Evolutionary conservation across 768 basidiomycete species (phyloP).

Genomic region (Neoboletus subvelutipes): DNA sequence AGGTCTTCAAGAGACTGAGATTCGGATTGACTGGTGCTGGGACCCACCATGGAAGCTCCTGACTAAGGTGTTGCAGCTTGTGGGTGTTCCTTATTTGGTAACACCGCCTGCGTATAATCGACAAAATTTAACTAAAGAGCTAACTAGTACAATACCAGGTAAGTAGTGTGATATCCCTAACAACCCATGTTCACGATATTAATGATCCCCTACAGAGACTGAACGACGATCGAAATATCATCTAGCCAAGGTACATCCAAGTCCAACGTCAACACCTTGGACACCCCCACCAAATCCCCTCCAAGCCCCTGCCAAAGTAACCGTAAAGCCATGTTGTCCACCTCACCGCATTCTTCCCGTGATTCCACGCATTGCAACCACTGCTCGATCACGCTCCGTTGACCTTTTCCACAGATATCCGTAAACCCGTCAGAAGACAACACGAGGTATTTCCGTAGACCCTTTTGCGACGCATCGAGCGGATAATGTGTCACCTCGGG

Average conservation of each 20-base stretch:
- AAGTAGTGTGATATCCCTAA: slow-evolving; percentile 1
- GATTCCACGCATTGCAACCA: slow-evolving; percentile 52
- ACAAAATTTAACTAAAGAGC: too few relatives aligned
- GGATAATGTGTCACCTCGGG: slow-evolving; percentile 63
- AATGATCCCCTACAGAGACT: slow-evolving; percentile 42
- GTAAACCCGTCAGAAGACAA: slow-evolving; percentile 67
- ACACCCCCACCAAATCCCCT: slow-evolving; percentile 53
- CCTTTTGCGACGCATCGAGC: slow-evolving; percentile 33
- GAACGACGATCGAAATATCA: slow-evolving; percentile 65
- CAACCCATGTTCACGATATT: neutral
- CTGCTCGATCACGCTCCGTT: slow-evolving; percentile 45
- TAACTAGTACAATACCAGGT: slow-evolving; percentile 3
- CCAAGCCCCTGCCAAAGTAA: slow-evolving; percentile 58
- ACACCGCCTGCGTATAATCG: neutral
- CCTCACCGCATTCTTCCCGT: slow-evolving; percentile 19
- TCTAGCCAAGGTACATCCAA: slow-evolving; percentile 68
- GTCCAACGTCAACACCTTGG: slow-evolving; percentile 60
- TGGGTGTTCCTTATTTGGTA: slow-evolving; percentile 7
- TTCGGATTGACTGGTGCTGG: neutral
- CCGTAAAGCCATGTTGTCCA: slow-evolving; percentile 53
- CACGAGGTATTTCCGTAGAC: slow-evolving; percentile 52
- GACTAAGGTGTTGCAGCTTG: neutral
- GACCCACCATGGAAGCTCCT: slow-evolving; percentile 7
- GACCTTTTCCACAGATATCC: slow-evolving; percentile 54
- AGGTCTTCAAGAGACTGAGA: slow-evolving; percentile 5